Conservation (phyloP, 176 grass and related monocot genomes). For the Melocanna baccifera region DNA sequence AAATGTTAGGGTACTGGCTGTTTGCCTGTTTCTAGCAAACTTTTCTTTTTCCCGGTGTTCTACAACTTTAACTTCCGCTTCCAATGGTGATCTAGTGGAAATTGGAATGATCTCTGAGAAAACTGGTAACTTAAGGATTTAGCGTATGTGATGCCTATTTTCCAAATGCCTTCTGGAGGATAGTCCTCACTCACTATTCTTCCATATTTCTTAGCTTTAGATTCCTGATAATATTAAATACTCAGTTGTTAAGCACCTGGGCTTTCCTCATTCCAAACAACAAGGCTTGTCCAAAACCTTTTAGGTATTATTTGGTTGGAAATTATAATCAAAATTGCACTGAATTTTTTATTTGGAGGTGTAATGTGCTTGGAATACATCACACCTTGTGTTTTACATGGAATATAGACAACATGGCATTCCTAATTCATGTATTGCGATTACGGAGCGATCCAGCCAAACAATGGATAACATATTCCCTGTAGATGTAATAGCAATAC, state of each 20-base stretch:
- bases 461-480: background rate
- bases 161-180: background rate
- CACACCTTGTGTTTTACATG: background rate
- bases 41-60: background rate
- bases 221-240: background rate
- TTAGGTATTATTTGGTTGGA: background rate
- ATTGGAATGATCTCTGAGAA: background rate
- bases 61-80: background rate
- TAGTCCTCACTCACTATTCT: background rate
- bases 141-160: background rate
- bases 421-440: background rate
- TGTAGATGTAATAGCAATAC: background rate
- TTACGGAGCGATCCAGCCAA: background rate
- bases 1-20: background rate
- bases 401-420: background rate
- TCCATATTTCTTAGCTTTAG: background rate
- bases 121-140: background rate
- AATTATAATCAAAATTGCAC: background rate
- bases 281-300: background rate
- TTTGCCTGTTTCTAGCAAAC: background rate
- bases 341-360: background rate
- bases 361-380: background rate
- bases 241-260: background rate
- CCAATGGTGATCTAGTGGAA: background rate
- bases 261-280: background rate